Conservation (phyloP, 208 protist species). For the Endotrypanum monterogeii region DNA sequence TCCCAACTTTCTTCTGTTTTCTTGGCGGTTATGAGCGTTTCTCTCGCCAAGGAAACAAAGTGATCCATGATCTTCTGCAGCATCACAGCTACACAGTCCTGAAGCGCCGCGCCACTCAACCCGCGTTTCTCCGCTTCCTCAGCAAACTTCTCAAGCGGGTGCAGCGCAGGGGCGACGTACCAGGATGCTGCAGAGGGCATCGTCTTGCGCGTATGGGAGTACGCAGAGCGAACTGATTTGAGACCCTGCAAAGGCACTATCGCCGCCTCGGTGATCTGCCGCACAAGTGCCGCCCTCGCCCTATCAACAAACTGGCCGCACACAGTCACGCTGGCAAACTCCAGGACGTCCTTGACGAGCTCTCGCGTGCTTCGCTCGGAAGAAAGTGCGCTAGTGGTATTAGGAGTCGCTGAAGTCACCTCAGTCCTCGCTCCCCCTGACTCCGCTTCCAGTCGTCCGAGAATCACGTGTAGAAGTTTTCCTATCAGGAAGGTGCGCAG, state of each 20-base stretch:
- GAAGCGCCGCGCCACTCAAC: constrained; percentile 12
- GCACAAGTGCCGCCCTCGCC: constrained; percentile 29
- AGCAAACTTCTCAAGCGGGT: constrained; percentile 59
- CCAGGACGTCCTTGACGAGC: constrained; percentile 23
- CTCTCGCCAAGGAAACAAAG: constrained; percentile 58
- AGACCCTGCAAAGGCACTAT: constrained; percentile 66
- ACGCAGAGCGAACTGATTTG: constrained; percentile 71
- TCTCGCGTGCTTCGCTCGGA: constrained; percentile 17
- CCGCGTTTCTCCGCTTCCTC: constrained; percentile 20
- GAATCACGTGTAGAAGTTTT: constrained; percentile 15
- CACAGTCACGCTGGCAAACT: constrained; percentile 23
- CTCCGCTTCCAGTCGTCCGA: constrained; percentile 6
- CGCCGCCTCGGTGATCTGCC: constrained; percentile 40
- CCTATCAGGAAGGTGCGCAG: constrained; percentile 22
- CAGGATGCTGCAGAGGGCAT: constrained; percentile 70
- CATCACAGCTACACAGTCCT: constrained; percentile 28
- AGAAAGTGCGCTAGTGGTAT: not conserved
- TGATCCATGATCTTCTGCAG: constrained; percentile 30
- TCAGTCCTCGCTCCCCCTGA: not conserved
- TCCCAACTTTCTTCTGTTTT: constrained; percentile 90
- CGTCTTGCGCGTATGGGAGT: constrained; percentile 71
- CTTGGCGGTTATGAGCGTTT: constrained; percentile 83
- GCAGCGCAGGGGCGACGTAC: constrained; percentile 61
- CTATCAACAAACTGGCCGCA: constrained; percentile 31
- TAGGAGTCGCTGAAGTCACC: not conserved